Evolutionary conservation across 306 rosid genomes (phyloP), one percentile per base, ranked within the genome.

Genomic region (Acacia crassicarpa): DNA sequence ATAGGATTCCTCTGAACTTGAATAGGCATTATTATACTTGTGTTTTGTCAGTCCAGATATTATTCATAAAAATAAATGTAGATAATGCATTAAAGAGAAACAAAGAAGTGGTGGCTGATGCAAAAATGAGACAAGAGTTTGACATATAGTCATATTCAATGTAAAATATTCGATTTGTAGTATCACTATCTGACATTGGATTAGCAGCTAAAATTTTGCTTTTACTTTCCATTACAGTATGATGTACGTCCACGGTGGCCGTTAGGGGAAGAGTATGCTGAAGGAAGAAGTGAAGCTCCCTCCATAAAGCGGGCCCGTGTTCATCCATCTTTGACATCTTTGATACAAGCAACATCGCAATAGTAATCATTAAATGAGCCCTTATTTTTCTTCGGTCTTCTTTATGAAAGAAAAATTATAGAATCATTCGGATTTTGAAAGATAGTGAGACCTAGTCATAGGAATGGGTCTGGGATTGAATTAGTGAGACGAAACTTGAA

Each of bases 161-260:
- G 17, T 4, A 23, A 11, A 23, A 59, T 16, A 59, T 54, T 20
- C 8, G 10, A 54, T 8, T 54, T 54, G 4, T 48, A 16, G 30
- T 58, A 9, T n/a, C 3, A 16, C 14, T 58, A 9, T n/a, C 3
- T 22, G 65, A 22, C 67, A 12, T 62, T 27, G 27, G 38, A 13
- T 17, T 62, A 27, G 19, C 35, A 14, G 68, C 68, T 27, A 62
- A 27, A 4, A 27, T 62, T 58, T 38, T 78, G 19, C 9, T 19
- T 81, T 66, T 71, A 53, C 72, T 19, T 27, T 40, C 56, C 22
- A 12, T 63, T 76, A 69, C 93, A 93, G 98, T 91, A 81, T 82
- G 99, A 93, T 83, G 32, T 95, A 79, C 92, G 99, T 63, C 99
- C 98, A 53, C 86, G 98, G 83, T 95, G 99, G 99, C 99, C 99